phyloP scores from a whole-genome alignment of 352 stramenopile species.

The Pythium myriotylum region DNA sequence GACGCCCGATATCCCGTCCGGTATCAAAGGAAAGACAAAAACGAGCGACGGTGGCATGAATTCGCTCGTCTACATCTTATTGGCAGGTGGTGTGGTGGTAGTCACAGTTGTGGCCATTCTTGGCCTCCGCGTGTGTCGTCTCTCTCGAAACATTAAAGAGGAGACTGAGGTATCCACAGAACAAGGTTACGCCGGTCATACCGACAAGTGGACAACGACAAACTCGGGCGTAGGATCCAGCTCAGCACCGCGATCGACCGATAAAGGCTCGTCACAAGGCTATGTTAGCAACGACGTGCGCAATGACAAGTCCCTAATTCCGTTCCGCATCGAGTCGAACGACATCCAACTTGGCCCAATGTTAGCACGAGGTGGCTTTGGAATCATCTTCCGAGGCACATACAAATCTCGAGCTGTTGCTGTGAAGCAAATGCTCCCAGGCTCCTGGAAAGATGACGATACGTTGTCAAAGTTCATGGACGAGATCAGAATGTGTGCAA shows the following conservation, averaged over 20 bases:
- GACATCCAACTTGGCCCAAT: neutral
- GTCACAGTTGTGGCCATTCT: no score
- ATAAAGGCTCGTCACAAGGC: neutral
- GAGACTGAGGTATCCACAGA: no score
- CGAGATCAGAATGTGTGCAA: constrained; percentile 36
- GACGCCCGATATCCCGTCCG: no score
- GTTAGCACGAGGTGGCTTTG: constrained; percentile 7
- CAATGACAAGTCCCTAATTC: constrained; percentile 2
- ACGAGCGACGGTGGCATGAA: no score
- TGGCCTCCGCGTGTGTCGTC: no score
- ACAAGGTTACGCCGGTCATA: no score
- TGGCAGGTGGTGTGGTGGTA: no score
- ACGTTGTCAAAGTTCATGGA: constrained; percentile 26
- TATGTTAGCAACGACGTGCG: constrained; percentile 13
- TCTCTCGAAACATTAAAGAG: no score
- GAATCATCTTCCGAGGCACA: neutral
- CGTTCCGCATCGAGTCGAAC: constrained; percentile 3
- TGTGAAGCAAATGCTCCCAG: constrained; percentile 15
- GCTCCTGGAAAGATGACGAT: constrained; percentile 19
- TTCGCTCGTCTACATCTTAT: no score
- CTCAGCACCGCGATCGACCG: no score
- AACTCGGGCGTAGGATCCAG: neutral
- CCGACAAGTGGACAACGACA: no score
- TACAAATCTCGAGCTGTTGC: constrained; percentile 5
- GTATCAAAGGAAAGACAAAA: no score